Percentiles rank a stretch among this genome's conserved stretches.
These are phyloP conservation scores for Suillus lakei DNA, from an alignment of 768 basidiomycete genomes.

Conservation along the genomic window DNA sequence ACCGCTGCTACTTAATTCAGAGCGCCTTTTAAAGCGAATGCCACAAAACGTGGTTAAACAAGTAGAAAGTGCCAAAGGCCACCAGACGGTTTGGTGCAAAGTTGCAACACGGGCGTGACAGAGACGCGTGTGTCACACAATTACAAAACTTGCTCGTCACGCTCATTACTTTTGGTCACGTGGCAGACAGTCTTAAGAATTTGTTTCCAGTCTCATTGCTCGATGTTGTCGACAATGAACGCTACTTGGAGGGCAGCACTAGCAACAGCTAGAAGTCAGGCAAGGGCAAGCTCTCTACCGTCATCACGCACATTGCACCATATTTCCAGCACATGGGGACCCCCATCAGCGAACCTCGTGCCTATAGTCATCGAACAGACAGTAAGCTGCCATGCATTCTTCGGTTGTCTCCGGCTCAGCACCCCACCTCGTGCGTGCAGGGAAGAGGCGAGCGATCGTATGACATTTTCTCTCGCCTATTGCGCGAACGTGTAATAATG, in stretches of 20 bases:
- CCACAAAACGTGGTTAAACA: background rate
- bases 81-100: background rate
- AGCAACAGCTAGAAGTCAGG: conserved; percentile 21
- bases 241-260: background rate
- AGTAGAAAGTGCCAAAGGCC: background rate
- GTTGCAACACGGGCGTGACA: conserved; percentile 18
- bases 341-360: conserved; percentile 69
- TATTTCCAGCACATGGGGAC: conserved; percentile 47
- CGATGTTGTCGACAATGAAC: background rate
- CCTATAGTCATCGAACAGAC: conserved; percentile 96
- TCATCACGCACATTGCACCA: conserved; percentile 57
- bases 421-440: conserved; percentile 39
- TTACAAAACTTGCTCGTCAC: conserved; percentile 13
- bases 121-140: conserved; percentile 39
- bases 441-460: conserved; percentile 89
- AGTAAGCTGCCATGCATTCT: conserved; percentile 44
- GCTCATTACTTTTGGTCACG: conserved; percentile 26
- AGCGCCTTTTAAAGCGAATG: background rate
- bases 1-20: background rate
- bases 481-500: conserved; percentile 95
- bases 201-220: background rate
- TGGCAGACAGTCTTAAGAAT: background rate
- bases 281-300: conserved; percentile 16
- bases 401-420: conserved; percentile 18
- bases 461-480: conserved; percentile 93